phyloP scores from a whole-genome alignment of 805 yeast species.

The Metschnikowia reukaufii region DNA sequence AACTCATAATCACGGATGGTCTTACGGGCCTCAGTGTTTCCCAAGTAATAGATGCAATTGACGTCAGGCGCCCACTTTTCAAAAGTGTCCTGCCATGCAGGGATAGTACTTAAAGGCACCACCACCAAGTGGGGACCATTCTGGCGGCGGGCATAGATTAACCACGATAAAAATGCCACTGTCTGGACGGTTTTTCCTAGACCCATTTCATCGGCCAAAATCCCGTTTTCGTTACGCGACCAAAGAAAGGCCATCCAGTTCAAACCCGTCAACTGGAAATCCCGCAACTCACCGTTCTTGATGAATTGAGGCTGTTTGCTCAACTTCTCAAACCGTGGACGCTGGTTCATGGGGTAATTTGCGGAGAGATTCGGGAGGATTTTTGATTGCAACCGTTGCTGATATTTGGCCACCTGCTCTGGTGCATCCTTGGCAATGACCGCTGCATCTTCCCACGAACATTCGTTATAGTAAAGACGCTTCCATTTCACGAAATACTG shows the following conservation, averaged over 20 bases:
- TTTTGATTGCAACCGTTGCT: conserved; percentile 76
- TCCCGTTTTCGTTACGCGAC: conserved; percentile 97
- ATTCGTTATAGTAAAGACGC: conserved; percentile 88
- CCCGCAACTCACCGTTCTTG: conserved; percentile 89
- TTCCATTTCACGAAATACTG: conserved; percentile 93
- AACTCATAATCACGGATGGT: conserved; percentile 84
- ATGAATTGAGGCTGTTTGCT: conserved; percentile 84
- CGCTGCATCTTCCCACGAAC: conserved; percentile 95
- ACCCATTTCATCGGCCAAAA: conserved; percentile 98
- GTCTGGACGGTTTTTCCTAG: conserved; percentile 98
- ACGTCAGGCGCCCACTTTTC: conserved; percentile 97
- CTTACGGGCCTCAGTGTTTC: conserved; percentile 83
- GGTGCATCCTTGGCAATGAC: conserved; percentile 85
- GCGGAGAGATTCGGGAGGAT: conserved; percentile 82
- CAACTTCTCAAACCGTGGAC: conserved; percentile 90
- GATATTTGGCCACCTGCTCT: conserved; percentile 77
- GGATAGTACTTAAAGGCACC: conserved; percentile 92
- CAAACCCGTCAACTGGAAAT: conserved; percentile 95
- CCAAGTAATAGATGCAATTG: conserved; percentile 89
- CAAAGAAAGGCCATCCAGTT: conserved; percentile 99
- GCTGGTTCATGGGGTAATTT: conserved; percentile 59
- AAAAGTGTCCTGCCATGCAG: conserved; percentile 99
- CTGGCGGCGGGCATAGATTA: conserved; percentile 91
- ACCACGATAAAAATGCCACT: conserved; percentile 91
- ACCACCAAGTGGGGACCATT: conserved; percentile 97